Percentiles rank a stretch among this genome's conserved stretches.
Conservation (phyloP, 371 early-diverging fungal species). For the Catenaria anguillulae region DNA sequence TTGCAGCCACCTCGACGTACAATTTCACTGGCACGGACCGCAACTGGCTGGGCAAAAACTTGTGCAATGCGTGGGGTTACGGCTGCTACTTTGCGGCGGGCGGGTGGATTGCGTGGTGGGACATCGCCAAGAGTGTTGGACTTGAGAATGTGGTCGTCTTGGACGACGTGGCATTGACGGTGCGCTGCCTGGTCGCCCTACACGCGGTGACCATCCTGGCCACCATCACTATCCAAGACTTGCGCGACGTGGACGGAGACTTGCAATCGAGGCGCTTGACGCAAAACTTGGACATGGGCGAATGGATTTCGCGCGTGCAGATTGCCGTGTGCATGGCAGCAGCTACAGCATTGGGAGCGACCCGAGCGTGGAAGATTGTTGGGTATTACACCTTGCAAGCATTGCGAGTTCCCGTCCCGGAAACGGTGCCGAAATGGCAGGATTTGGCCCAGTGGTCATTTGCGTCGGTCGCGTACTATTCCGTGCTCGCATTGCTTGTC, state of each 20-base stretch:
- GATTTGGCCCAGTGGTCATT: neutral
- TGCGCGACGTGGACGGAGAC: constrained; percentile 1
- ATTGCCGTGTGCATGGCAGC: neutral
- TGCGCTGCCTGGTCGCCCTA: neutral
- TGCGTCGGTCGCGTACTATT: neutral
- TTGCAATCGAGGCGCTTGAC: neutral
- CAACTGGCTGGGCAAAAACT: neutral
- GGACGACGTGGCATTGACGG: neutral
- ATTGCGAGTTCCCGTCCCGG: too few species aligned
- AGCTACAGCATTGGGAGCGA: neutral
- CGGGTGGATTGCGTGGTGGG: neutral
- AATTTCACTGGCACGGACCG: neutral
- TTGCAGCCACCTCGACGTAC: neutral
- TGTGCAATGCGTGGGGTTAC: constrained; percentile 3
- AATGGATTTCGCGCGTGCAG: neutral
- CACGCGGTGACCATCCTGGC: neutral
- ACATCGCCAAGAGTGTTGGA: neutral
- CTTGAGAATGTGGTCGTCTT: too few species aligned
- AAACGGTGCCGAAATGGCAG: too few species aligned
- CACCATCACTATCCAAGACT: neutral
- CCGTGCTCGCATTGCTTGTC: neutral
- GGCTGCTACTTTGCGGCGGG: constrained; percentile 1
- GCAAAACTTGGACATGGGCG: neutral
- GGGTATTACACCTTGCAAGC: too few species aligned
- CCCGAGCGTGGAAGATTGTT: neutral